Evolutionary conservation across 352 stramenopile genomes (phyloP).

Genomic region (Globisporangium parvum): DNA sequence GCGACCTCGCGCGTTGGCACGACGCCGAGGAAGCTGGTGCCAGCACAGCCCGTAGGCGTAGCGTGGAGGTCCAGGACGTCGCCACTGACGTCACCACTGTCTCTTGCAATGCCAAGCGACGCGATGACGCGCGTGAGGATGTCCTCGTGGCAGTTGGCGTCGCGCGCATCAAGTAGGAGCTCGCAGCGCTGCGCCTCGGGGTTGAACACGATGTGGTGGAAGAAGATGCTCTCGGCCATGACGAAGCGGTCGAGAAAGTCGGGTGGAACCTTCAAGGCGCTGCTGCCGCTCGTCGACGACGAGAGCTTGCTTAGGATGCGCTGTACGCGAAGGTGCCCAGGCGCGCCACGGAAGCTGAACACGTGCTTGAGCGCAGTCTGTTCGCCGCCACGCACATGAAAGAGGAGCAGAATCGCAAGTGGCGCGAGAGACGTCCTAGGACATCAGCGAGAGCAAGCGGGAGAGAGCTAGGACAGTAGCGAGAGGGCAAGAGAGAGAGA

Average conservation of each 20-base stretch:
- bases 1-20: constrained; percentile 28
- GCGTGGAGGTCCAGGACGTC: constrained; percentile 1
- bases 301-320: constrained; percentile 60
- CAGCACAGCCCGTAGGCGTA: neutral
- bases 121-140: constrained; percentile 32
- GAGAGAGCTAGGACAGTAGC: neutral
- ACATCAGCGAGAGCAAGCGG: neutral
- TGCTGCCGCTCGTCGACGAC: constrained; percentile 5
- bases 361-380: constrained; percentile 74
- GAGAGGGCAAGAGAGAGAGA: neutral
- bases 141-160: constrained; percentile 46
- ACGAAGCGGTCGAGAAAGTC: constrained; percentile 51
- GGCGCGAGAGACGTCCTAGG: neutral
- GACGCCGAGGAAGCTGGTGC: constrained; percentile 37
- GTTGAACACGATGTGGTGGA: constrained; percentile 76
- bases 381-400: neutral
- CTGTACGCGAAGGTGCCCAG: constrained; percentile 45
- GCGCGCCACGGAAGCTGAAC: constrained; percentile 62
- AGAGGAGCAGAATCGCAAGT: neutral
- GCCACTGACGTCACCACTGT: constrained; percentile 7
- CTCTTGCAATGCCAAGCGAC: constrained; percentile 26
- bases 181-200: constrained; percentile 30
- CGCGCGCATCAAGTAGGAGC: constrained; percentile 41
- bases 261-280: constrained; percentile 35
- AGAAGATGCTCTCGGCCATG: constrained; percentile 71